These are phyloP conservation scores for Xylariaceae sp. DNA, from an alignment of 2,329 filamentous ascomycete genomes.

Conservation along the genomic window DNA sequence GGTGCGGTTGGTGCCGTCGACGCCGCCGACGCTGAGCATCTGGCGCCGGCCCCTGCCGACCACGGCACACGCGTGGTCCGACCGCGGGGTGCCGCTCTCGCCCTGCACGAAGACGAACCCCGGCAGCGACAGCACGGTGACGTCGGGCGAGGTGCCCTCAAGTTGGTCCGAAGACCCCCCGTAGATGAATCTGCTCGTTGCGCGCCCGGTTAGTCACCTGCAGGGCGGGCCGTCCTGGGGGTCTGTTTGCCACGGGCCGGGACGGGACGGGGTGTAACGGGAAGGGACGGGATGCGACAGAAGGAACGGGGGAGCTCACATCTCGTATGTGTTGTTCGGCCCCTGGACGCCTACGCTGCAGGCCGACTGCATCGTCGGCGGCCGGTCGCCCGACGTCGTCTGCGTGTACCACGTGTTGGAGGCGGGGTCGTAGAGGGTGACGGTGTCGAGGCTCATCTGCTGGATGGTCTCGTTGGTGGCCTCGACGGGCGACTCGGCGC, in stretches of 20 bases:
- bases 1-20: constrained; percentile 17
- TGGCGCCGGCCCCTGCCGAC: constrained; percentile 29
- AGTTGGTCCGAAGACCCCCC: constrained; percentile 22
- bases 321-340: constrained; percentile 28
- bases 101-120: constrained; percentile 30
- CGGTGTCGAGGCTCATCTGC: constrained; percentile 18
- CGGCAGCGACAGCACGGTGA: constrained; percentile 30
- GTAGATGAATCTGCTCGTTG: constrained; percentile 28
- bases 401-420: constrained; percentile 28
- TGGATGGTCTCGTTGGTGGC: constrained; percentile 12
- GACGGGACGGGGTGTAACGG: no score
- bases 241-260: background rate
- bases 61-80: constrained; percentile 27
- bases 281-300: background rate
- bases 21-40: constrained; percentile 32
- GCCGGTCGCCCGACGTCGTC: constrained; percentile 22
- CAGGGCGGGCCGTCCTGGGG: no score
- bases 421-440: constrained; percentile 28
- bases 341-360: constrained; percentile 27
- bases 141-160: constrained; percentile 18
- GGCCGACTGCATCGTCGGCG: constrained; percentile 20
- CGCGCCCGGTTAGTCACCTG: no score
- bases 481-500: constrained; percentile 17
- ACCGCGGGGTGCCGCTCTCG: constrained; percentile 16
- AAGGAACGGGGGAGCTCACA: constrained; percentile 16